These are phyloP conservation scores for Phytopythium litorale DNA, from an alignment of 352 stramenopile species.

Conservation along the genomic window DNA sequence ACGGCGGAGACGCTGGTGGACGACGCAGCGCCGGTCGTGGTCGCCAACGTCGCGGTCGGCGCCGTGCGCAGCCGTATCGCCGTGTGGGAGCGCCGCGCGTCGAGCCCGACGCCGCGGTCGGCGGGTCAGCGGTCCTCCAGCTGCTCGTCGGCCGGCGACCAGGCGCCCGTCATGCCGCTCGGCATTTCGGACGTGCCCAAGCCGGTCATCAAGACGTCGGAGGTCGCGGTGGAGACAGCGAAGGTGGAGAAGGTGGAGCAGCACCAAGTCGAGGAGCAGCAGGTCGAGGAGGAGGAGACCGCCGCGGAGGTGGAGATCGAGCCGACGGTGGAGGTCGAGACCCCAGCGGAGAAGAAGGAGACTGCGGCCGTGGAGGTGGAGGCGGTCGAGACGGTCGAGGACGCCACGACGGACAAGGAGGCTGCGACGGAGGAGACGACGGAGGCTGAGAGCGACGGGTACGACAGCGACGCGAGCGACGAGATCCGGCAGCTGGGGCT, in stretches of 20 bases:
- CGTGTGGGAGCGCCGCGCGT: neutral
- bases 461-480: too few relatives aligned
- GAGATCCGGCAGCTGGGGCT: too few relatives aligned
- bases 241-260: neutral
- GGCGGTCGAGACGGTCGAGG: constrained; percentile 9
- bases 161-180: constrained; percentile 3
- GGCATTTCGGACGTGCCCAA: neutral
- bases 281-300: constrained; percentile 7
- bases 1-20: neutral
- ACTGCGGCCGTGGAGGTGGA: constrained; percentile 10
- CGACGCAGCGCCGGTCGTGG: neutral
- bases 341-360: neutral
- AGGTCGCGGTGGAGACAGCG: neutral
- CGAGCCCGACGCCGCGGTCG: neutral
- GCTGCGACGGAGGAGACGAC: too few relatives aligned
- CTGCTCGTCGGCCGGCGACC: constrained; percentile 6
- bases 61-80: constrained; percentile 5
- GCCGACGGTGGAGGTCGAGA: neutral
- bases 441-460: too few relatives aligned
- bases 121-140: constrained; percentile 2
- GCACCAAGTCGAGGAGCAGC: constrained; percentile 11
- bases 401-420: too few relatives aligned
- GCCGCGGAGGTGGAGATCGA: neutral
- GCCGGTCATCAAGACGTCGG: neutral
- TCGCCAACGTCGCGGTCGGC: neutral